Base-by-base conservation (phyloP, 2,329 filamentous ascomycete genomes). In the Periconia digitata region DNA sequence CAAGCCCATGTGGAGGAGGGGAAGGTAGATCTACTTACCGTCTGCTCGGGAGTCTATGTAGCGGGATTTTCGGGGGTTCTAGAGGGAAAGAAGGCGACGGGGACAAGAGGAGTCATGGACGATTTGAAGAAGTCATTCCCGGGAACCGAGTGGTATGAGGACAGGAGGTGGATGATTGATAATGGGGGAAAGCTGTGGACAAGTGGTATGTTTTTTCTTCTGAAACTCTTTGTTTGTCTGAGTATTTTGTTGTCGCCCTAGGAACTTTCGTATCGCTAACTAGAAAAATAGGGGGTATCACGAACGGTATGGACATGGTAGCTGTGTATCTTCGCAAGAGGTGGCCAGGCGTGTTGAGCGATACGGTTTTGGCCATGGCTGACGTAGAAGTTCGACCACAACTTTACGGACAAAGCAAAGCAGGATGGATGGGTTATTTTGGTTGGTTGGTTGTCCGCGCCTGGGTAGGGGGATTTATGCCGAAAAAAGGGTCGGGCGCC, bases 311-410 rank as follows among this genome's bases (percentile, higher is more conserved):
- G 49, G 56, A 61, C 39, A 51, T 56, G 50, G 50, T 55, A 1
- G 58, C 44, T 12, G 47, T 45, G 24, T 61, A 61, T 44, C 43
- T 61, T 24, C 32, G 42, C 18, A 18, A 58, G 5, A 6, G 56
- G 44, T 36, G 59, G 58, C 17, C 59, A 50, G 22, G 64, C 54
- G 0, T 57, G n/a, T 46, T 73, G 5, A 62, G 68, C 6, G 65
- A 73, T 18, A 56, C 60, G 1, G 62, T 73, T 20, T 62, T 69
- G 32, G 50, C 50, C 15, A 59, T 69, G 50, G 70, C 71, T 6
- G 71, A 73, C 43, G 59, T 73, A 1, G 55, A 57, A 2, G 55
- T 59, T 6, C 56, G 68, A 6, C 17, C 43, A 1, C 32, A 55
- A 24, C 50, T 63, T 16, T 73, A 72, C 53, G 50, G 54, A 17